Evolutionary conservation across 345 rosid species (phyloP), one percentile per base, ranked within the genome.

Genomic region (Gynandropsis gynandra): DNA sequence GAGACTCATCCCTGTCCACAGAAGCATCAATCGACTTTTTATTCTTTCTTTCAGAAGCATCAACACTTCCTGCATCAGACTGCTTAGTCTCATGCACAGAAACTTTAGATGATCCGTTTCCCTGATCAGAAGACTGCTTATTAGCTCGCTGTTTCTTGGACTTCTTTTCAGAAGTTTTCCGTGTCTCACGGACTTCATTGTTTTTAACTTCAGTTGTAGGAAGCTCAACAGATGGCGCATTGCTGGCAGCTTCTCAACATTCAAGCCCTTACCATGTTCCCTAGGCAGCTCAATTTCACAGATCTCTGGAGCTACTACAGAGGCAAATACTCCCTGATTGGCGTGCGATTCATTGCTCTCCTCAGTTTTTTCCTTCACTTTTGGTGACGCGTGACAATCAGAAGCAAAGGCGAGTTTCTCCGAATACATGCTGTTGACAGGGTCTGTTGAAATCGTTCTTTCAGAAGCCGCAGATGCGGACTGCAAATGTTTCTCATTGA

Each of bases 91-190:
- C 85, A 67, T 63, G 81, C 51, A 34, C 54, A 27, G 64, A 56
- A 59, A 72, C 66, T 65, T 66, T 79, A 16, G 67, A 44, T 52
- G 58, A 46, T 40, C 64, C 82, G 70, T 83, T 82, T 11, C 64
- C 70, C 52, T 64, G 76, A 47, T 82, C 95, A 66, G 82, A 55
- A 39, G 80, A 49, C 59, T 61, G 78, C 72, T 79, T 88, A 9
- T 63, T 46, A 66, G 76, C 67, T 54, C 85, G 87, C 58, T 85
- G 95, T 70, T 80, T 88, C 68, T 79, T 83, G 20, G 94, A 70
- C 75, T 83, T 88, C 82, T 87, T 92, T 55, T 80, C 96, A 16
- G 85, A 71, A 56, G 77, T 58, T 63, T 81, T 92, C 51, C 71
- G 80, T 16, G 58, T 71, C 45, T 80, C 95, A 48, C 69, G 68